A percentile compares a stretch with the other conserved stretches of the same genome.
Evolutionary conservation across 2,329 filamentous ascomycete genomes (phyloP).

Genomic region (Fusarium caatingaense): DNA sequence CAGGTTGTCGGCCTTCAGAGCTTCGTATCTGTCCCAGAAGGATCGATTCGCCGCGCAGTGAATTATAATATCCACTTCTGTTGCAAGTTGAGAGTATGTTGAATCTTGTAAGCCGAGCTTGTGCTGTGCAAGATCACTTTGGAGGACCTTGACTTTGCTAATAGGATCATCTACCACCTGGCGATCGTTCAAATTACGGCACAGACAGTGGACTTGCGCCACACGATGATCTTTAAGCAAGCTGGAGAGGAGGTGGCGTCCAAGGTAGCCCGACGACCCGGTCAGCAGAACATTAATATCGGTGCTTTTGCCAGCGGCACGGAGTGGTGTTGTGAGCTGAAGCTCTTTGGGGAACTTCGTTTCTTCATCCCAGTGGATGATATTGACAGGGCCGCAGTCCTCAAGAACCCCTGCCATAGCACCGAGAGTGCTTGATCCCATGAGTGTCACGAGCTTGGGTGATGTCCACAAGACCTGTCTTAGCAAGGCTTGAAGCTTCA

Average conservation of each 20-base stretch:
- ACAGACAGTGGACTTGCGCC: neutral
- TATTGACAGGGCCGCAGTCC: neutral
- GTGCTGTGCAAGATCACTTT: neutral
- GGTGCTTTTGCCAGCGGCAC: neutral
- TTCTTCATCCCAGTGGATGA: neutral
- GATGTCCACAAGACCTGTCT: neutral
- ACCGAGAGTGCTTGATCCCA: neutral
- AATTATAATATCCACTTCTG: neutral
- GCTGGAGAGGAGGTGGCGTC: neutral
- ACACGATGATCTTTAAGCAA: neutral
- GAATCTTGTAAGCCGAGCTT: neutral
- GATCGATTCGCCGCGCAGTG: neutral
- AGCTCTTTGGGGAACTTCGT: neutral
- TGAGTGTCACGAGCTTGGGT: neutral
- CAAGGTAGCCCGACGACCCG: neutral
- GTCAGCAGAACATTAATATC: neutral
- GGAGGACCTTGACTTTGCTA: neutral
- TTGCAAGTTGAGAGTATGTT: neutral
- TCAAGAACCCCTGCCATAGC: neutral
- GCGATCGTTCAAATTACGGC: neutral
- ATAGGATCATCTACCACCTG: neutral
- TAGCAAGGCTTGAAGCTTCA: neutral
- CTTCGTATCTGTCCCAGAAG: slow-evolving; percentile 3
- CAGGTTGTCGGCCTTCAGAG: neutral
- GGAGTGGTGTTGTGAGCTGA: neutral